A percentile compares a stretch with the other conserved stretches of the same genome.
These are phyloP conservation scores for Trichoderma citrinoviride DNA, from an alignment of 2,329 filamentous ascomycete genomes.

Conservation along the genomic window DNA sequence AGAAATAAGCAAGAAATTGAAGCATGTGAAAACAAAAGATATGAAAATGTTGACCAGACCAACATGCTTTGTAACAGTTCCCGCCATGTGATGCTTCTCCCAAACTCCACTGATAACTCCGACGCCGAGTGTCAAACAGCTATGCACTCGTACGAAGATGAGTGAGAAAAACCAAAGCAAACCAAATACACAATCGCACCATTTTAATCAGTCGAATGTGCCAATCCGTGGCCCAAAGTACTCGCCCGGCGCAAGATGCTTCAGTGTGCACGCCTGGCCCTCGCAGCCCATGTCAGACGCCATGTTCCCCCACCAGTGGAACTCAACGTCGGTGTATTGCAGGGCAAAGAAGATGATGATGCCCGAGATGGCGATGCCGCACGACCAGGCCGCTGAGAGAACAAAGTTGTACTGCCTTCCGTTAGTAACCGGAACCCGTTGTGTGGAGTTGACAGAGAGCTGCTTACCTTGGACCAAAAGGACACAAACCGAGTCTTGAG, in stretches of 20 bases:
- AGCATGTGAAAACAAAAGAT: background rate
- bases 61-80: constrained; percentile 17
- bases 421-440: background rate
- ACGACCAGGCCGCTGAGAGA: constrained; percentile 50
- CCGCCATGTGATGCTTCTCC: constrained; percentile 12
- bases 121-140: constrained; percentile 7
- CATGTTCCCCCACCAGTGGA: constrained; percentile 52
- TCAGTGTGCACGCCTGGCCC: constrained; percentile 39
- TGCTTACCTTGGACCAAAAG: constrained; percentile 51
- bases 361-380: constrained; percentile 49
- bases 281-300: constrained; percentile 44
- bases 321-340: constrained; percentile 42
- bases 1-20: background rate
- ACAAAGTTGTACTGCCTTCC: constrained; percentile 50
- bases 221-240: constrained; percentile 43
- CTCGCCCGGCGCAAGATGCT: constrained; percentile 36
- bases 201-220: constrained; percentile 34
- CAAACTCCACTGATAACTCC: constrained; percentile 17
- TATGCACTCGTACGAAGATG: constrained; percentile 5
- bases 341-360: constrained; percentile 55
- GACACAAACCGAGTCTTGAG: constrained; percentile 48
- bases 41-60: background rate
- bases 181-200: background rate
- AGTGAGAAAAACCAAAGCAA: background rate
- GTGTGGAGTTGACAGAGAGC: background rate